A percentile compares a stretch with the other conserved stretches of the same genome.
phyloP scores from a whole-genome alignment of 345 rosid species.

The Physaria fendleri region DNA sequence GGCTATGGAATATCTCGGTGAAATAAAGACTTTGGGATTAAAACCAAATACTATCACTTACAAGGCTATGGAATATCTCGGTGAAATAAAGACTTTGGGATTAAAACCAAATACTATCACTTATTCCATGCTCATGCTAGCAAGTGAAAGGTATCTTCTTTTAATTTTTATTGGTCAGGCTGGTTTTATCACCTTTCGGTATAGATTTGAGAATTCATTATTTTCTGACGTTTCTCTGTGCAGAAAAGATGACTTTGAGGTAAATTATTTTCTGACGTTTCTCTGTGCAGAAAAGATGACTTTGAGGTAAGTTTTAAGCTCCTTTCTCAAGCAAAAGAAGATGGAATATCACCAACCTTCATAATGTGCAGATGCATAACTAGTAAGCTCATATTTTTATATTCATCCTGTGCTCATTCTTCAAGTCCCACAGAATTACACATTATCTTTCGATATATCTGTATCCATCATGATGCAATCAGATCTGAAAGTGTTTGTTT shows the following conservation, averaged over 20 bases:
- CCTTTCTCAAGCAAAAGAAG: constrained; percentile 64
- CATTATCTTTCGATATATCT: neutral
- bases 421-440: neutral
- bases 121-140: constrained; percentile 76
- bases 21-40: constrained; percentile 58
- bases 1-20: constrained; percentile 72
- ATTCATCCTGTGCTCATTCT: constrained; percentile 2
- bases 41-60: constrained; percentile 70
- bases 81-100: constrained; percentile 59
- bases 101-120: constrained; percentile 66
- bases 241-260: constrained; percentile 84
- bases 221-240: constrained; percentile 19
- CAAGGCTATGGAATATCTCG: constrained; percentile 70
- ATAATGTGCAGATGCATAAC: constrained; percentile 68
- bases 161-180: constrained; percentile 1
- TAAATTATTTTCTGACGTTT: constrained; percentile 2
- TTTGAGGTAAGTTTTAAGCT: constrained; percentile 58
- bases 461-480: constrained; percentile 1
- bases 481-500: neutral
- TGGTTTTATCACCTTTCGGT: constrained; percentile 13
- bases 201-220: constrained; percentile 1
- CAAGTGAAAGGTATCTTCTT: constrained; percentile 64
- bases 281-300: constrained; percentile 65
- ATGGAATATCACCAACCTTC: constrained; percentile 56
- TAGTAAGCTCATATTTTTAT: constrained; percentile 44